Evolutionary conservation across 192 early-diverging fungal species (phyloP).

Genomic region (Anaeromyces robustus): DNA sequence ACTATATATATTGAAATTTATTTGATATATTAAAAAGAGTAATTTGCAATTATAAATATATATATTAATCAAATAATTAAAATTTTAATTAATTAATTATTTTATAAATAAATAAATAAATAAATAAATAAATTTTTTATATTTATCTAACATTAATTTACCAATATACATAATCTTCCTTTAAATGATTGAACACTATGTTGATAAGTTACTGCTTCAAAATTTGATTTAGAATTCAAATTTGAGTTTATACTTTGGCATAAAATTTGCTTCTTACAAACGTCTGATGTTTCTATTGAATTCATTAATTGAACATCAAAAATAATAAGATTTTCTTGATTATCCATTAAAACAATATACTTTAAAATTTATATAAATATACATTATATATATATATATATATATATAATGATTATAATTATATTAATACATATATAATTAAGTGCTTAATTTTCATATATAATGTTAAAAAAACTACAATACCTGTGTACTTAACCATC

Average conservation of each 20-base stretch:
- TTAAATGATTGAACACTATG: background rate
- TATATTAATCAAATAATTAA: background rate
- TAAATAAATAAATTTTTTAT: no score
- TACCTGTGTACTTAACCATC: background rate
- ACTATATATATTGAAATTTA: no score
- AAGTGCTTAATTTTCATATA: no score
- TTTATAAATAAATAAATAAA: no score
- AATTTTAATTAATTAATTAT: no score
- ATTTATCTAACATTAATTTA: background rate
- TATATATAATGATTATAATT: no score
- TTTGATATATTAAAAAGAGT: no score
- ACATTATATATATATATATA: background rate
- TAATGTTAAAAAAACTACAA: background rate
- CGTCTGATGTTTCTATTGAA: background rate
- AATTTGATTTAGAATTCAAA: background rate
- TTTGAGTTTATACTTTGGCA: background rate
- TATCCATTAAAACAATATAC: background rate
- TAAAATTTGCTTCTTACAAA: background rate
- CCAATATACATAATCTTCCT: background rate
- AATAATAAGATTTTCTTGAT: background rate
- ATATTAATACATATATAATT: no score
- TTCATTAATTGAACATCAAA: background rate
- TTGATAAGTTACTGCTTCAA: background rate
- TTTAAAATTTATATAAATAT: background rate
- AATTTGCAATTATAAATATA: background rate